Percentiles rank a stretch among this genome's conserved stretches.
Evolutionary conservation across 202 grass and related monocot genomes (phyloP).

Genomic region (Hordeum pubiflorum): DNA sequence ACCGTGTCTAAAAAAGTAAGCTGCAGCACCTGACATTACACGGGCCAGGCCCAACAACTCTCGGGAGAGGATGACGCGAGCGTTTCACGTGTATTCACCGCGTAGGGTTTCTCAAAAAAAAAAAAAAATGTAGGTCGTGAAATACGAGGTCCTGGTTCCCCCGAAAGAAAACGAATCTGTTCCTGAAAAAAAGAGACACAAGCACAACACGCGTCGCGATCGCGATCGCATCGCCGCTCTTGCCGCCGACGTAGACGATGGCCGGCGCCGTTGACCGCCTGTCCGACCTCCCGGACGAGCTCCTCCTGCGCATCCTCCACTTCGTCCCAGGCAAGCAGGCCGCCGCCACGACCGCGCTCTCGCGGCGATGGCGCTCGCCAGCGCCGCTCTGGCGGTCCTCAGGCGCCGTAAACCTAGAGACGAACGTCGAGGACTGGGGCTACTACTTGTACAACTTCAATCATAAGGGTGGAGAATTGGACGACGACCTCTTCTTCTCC

Average conservation of each 20-base stretch:
- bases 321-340: not conserved
- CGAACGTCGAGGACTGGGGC: too few species aligned
- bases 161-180: too few species aligned
- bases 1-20: too few species aligned
- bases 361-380: not conserved
- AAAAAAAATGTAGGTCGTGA: too few species aligned
- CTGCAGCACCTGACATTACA: too few species aligned
- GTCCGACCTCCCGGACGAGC: not conserved
- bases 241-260: not conserved
- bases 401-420: conserved; percentile 15
- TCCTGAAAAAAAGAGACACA: too few species aligned
- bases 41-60: too few species aligned
- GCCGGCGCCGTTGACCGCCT: not conserved
- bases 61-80: too few species aligned
- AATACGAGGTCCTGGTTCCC: too few species aligned
- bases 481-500: not conserved
- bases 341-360: not conserved
- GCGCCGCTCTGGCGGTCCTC: not conserved
- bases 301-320: not conserved
- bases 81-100: too few species aligned
- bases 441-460: rapidly evolving
- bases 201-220: not conserved
- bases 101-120: too few species aligned
- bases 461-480: not conserved
- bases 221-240: not conserved